Evolutionary conservation across 164 flowering plant genomes (phyloP).

Genomic region (grape (Vitis vinifera)): ASM3070453v1 NC_081812.1:16770501-16771000

Average conservation of each 20-base stretch:
- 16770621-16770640: slow-evolving; percentile 2
- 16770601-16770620: slow-evolving; percentile 3
- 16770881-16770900: neutral
- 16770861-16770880: no score
- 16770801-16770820: no score
- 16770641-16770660: slow-evolving; percentile 4
- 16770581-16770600: slow-evolving; percentile 6
- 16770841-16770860: no score
- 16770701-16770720: neutral
- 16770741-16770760: neutral
- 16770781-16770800: no score
- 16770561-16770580: neutral
- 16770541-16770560: neutral
- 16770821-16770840: no score
- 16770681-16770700: neutral
- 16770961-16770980: slow-evolving; percentile 12
- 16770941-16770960: slow-evolving; percentile 3
- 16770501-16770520: neutral
- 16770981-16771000: neutral
- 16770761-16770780: neutral
- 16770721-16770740: neutral
- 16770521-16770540: neutral
- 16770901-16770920: neutral
- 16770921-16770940: neutral
- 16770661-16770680: neutral